Conservation (phyloP, 2,329 filamentous ascomycete genomes). For the Fusarium fracticaudum region DNA sequence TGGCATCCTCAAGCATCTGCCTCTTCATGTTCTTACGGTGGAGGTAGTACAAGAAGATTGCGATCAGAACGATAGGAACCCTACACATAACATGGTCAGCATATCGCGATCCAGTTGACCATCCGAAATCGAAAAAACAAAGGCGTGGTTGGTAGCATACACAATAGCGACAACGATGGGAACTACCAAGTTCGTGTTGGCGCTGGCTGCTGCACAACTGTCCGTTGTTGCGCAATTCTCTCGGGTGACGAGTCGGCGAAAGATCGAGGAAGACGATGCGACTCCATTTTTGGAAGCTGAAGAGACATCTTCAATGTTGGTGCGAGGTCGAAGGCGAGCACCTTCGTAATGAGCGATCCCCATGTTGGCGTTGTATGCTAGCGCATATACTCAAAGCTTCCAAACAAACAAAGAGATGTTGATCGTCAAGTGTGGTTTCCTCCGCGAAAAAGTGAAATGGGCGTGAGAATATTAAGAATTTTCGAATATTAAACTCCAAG, state of each 20-base stretch:
- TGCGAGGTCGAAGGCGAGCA: slow-evolving; percentile 42
- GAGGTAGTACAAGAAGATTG: slow-evolving; percentile 76
- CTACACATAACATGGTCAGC: slow-evolving; percentile 57
- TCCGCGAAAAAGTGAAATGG: slow-evolving; percentile 12
- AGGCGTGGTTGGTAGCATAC: slow-evolving; percentile 61
- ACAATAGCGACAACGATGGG: slow-evolving; percentile 75
- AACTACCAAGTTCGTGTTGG: slow-evolving; percentile 61
- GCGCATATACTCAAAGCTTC: slow-evolving; percentile 18
- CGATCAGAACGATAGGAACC: slow-evolving; percentile 76
- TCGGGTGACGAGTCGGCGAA: slow-evolving; percentile 35
- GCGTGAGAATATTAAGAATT: slow-evolving; percentile 34
- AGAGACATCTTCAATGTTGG: slow-evolving; percentile 38
- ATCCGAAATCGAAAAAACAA: slow-evolving; percentile 1
- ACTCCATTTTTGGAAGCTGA: neutral
- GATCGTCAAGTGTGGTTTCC: slow-evolving; percentile 16
- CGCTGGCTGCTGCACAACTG: slow-evolving; percentile 64
- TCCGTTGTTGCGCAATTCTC: slow-evolving; percentile 44
- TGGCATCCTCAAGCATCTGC: slow-evolving; percentile 78
- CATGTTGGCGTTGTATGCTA: slow-evolving; percentile 26
- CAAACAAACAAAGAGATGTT: slow-evolving; percentile 17
- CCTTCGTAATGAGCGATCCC: slow-evolving; percentile 31
- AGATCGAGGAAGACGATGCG: slow-evolving; percentile 15
- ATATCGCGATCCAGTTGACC: neutral
- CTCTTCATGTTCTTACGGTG: slow-evolving; percentile 81
- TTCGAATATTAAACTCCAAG: slow-evolving; percentile 29